These are phyloP conservation scores for Pseudotsuga menziesii DNA, from an alignment of 75 land plant genomes.

Conservation along the genomic window DNA sequence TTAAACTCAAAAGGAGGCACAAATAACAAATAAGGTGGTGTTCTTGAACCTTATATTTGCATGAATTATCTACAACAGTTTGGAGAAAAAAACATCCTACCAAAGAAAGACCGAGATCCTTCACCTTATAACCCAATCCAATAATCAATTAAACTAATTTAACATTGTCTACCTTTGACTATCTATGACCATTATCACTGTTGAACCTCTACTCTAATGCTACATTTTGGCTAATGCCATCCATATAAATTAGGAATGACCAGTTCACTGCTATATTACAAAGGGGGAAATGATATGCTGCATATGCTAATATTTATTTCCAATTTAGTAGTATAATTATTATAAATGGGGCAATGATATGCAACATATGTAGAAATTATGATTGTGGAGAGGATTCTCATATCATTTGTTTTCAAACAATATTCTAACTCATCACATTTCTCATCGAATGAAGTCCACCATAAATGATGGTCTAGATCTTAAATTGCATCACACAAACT, in stretches of 20 bases:
- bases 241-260: background rate
- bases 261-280: too few relatives aligned
- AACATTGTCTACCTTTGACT: background rate
- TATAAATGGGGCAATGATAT: too few relatives aligned
- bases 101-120: background rate
- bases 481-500: background rate
- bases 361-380: background rate
- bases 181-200: background rate
- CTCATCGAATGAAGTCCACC: background rate
- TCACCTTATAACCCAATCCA: background rate
- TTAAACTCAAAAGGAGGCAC: too few relatives aligned
- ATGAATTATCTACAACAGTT: background rate
- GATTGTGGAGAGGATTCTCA: background rate
- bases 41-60: background rate
- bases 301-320: too few relatives aligned
- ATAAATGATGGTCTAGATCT: background rate
- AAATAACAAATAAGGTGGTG: too few relatives aligned
- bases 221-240: background rate
- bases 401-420: background rate
- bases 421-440: background rate
- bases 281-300: too few relatives aligned
- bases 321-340: too few relatives aligned
- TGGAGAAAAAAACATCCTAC: background rate
- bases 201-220: background rate
- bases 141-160: constrained; percentile 2